These are phyloP conservation scores for Pichia thaimueangensis DNA, from an alignment of 805 yeast genomes.

Conservation along the genomic window DNA sequence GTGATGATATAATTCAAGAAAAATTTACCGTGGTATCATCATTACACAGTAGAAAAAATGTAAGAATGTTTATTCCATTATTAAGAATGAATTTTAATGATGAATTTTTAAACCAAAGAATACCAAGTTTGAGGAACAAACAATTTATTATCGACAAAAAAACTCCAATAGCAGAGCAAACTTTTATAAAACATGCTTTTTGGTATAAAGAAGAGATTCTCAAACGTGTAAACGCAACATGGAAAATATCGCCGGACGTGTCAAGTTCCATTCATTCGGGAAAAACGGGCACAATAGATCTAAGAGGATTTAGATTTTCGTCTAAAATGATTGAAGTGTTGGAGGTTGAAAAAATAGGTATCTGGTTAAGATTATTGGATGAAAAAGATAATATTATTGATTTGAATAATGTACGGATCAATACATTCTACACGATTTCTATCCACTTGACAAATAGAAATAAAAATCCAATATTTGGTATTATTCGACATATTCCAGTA, in stretches of 20 bases:
- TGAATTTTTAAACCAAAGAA: conserved; percentile 40
- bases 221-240: conserved; percentile 51
- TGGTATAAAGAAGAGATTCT: conserved; percentile 76
- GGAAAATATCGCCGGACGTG: conserved; percentile 41
- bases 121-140: conserved; percentile 65
- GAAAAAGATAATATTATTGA: conserved; percentile 8
- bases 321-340: conserved; percentile 53
- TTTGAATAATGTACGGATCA: conserved; percentile 32
- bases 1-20: conserved; percentile 13
- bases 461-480: conserved; percentile 39
- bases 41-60: conserved; percentile 24
- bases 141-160: conserved; percentile 61
- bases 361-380: conserved; percentile 32
- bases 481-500: conserved; percentile 53
- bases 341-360: conserved; percentile 40
- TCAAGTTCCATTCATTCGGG: conserved; percentile 26
- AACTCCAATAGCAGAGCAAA: conserved; percentile 49
- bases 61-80: conserved; percentile 67
- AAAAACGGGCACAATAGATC: conserved; percentile 54
- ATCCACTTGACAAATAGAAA: conserved; percentile 47
- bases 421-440: conserved; percentile 45
- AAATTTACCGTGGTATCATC: conserved; percentile 15
- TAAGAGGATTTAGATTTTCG: conserved; percentile 59
- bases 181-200: conserved; percentile 54
- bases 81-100: conserved; percentile 42